These are phyloP conservation scores for Eimeria tenella DNA, from an alignment of 169 alveolate species.

Conservation along the genomic window DNA sequence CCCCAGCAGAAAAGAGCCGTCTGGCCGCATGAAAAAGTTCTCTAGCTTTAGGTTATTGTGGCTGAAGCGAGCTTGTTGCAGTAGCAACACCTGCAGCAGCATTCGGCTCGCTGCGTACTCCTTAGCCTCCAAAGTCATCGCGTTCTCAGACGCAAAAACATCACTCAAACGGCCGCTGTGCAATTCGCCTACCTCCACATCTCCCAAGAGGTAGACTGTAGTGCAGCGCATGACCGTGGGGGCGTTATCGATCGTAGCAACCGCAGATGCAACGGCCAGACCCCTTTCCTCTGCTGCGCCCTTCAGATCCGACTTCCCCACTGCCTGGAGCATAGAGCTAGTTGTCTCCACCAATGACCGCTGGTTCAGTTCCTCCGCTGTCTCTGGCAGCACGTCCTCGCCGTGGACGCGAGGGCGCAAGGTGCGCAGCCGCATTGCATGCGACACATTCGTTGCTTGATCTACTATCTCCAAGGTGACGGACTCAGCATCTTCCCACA, in stretches of 20 bases:
- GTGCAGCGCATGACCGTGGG: not conserved
- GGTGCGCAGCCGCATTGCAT: constrained; percentile 23
- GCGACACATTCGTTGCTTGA: not conserved
- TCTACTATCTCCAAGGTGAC: constrained; percentile 1
- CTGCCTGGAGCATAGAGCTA: not conserved
- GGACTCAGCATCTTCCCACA: not conserved
- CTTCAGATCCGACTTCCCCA: not conserved
- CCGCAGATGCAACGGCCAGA: not conserved
- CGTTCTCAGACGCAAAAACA: not conserved
- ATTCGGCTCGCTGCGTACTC: constrained; percentile 12
- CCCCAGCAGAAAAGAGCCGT: constrained; percentile 1
- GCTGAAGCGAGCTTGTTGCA: constrained; percentile 25
- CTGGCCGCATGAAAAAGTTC: not conserved
- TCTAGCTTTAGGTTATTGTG: constrained; percentile 18
- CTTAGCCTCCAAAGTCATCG: not conserved
- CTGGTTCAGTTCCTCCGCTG: not conserved
- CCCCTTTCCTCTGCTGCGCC: constrained; percentile 17
- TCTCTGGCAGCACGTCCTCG: not conserved
- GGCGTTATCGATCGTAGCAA: not conserved
- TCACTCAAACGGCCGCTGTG: not conserved
- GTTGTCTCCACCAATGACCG: not conserved
- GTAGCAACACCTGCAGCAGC: constrained; percentile 40
- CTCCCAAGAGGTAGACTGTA: not conserved
- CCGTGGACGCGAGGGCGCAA: not conserved
- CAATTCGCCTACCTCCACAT: not conserved